Conservation (phyloP, 306 rosid genomes). For the Quercus robur region DNA sequence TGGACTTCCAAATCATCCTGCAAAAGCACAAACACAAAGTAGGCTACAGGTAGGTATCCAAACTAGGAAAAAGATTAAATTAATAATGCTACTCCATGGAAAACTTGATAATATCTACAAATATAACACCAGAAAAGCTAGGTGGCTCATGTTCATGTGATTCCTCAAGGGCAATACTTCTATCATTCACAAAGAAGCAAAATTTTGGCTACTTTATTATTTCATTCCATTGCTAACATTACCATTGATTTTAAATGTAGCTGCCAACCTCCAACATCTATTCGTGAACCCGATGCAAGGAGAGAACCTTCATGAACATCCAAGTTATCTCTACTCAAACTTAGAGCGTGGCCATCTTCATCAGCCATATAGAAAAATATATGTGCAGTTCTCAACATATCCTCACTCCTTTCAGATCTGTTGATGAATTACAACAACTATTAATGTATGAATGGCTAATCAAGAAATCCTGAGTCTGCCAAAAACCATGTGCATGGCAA, state of each 20-base stretch:
- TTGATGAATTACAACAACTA: slow-evolving; percentile 32
- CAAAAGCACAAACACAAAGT: slow-evolving; percentile 22
- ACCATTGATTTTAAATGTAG: slow-evolving; percentile 89
- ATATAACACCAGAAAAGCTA: neutral
- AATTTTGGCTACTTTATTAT: slow-evolving; percentile 14
- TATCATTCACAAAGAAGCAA: neutral
- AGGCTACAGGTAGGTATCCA: slow-evolving; percentile 3
- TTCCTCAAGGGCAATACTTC: neutral
- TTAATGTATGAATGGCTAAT: slow-evolving; percentile 2
- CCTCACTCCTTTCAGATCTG: slow-evolving; percentile 57
- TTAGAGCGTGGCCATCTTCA: slow-evolving; percentile 67
- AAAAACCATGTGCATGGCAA: neutral
- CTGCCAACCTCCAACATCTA: slow-evolving; percentile 89
- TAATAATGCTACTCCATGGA: slow-evolving; percentile 2
- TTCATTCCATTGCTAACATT: slow-evolving; percentile 23
- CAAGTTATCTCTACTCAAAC: slow-evolving; percentile 46
- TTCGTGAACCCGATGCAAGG: slow-evolving; percentile 75
- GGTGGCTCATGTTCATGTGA: neutral
- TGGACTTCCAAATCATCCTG: slow-evolving; percentile 85
- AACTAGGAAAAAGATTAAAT: neutral
- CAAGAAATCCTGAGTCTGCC: slow-evolving; percentile 3
- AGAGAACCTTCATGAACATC: slow-evolving; percentile 48
- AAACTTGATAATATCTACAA: neutral
- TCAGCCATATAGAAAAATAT: slow-evolving; percentile 93
- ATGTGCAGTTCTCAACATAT: slow-evolving; percentile 49